Base-by-base conservation (phyloP, 73 alveolate species). In the Tetrahymena thermophila region DNA sequence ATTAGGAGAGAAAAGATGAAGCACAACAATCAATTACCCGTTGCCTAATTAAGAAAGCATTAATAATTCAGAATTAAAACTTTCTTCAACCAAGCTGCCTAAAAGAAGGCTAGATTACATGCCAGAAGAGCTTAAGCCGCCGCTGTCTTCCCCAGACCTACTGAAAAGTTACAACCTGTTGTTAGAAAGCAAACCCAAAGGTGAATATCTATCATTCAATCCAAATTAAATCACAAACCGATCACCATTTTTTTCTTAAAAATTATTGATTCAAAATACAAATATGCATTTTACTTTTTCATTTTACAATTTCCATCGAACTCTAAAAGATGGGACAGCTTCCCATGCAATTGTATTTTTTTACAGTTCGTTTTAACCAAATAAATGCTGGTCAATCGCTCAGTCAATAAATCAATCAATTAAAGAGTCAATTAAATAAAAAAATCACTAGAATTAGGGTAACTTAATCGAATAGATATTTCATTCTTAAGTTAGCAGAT, bases 11-110 rank as follows among this genome's bases (percentile, higher is more conserved):
- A 85, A 94, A 42, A 83, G 35, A 94, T 93, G 95, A 96, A 96
- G 89, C 96, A 93, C 98, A 98, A 98, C 96, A 95, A 98, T 96
- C 97, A 95, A 96, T 97, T 98, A 55, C 99, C 99, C 50, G 98
- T 98, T 96, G 98, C 97, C 94, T 99, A 98, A 94, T 96, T 98
- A 96, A 95, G 99, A 85, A 98, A 98, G 96, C 99, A 98, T 97
- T 98, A 99, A 99, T 95, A 96, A 95, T 95, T 98, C 94, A 97
- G 97, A 97, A 99, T 98, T 35, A 98, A 98, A 97, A 97, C 99
- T 85, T 98, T 98, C 98, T 98, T 96, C 98, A 96, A 98, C 96
- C 99, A 98, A 96, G 99, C 99, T 93, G 99, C 99, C 56, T 94
- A 98, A 93, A 98, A 98, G 97, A 95, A 96, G 95, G 95, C 98